phyloP scores from a whole-genome alignment of 768 basidiomycete species.

The Lactifluus hygrophoroides region DNA sequence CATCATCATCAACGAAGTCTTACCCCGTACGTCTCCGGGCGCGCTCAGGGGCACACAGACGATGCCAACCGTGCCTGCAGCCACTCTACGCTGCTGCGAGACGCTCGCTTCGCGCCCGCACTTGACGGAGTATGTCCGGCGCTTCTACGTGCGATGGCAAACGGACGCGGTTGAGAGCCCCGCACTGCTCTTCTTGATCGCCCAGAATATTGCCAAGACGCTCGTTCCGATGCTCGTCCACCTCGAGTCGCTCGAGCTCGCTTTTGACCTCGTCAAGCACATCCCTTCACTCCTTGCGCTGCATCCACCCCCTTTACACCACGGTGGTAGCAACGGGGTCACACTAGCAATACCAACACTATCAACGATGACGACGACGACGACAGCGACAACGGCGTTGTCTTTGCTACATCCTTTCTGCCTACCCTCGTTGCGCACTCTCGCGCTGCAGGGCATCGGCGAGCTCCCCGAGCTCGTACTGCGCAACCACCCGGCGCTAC shows the following conservation, averaged over 20 bases:
- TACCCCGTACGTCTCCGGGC: constrained; percentile 30
- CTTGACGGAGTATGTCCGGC: constrained; percentile 38
- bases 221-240: constrained; percentile 35
- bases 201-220: constrained; percentile 27
- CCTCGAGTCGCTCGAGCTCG: constrained; percentile 50
- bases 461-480: constrained; percentile 31
- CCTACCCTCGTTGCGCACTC: constrained; percentile 27
- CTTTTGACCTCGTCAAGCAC: constrained; percentile 39
- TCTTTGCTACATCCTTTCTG: constrained; percentile 20
- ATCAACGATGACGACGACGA: no score
- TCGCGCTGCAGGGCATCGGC: constrained; percentile 29
- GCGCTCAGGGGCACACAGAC: constrained; percentile 22
- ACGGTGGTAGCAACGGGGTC: no score
- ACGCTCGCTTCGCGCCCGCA: constrained; percentile 40
- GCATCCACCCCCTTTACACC: no score
- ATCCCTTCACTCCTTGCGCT: constrained; percentile 29
- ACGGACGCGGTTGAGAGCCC: constrained; percentile 29
- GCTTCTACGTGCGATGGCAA: constrained; percentile 49
- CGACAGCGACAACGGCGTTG: constrained; percentile 19
- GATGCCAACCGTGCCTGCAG: constrained; percentile 22
- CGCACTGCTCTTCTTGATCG: constrained; percentile 14
- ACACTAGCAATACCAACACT: neutral
- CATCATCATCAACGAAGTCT: constrained; percentile 39
- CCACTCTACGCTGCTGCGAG: constrained; percentile 43
- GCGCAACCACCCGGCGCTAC: constrained; percentile 28